Evolutionary conservation across 1,284 basidiomycete species (phyloP).

Genomic region (Heterobasidion irregulare): DNA sequence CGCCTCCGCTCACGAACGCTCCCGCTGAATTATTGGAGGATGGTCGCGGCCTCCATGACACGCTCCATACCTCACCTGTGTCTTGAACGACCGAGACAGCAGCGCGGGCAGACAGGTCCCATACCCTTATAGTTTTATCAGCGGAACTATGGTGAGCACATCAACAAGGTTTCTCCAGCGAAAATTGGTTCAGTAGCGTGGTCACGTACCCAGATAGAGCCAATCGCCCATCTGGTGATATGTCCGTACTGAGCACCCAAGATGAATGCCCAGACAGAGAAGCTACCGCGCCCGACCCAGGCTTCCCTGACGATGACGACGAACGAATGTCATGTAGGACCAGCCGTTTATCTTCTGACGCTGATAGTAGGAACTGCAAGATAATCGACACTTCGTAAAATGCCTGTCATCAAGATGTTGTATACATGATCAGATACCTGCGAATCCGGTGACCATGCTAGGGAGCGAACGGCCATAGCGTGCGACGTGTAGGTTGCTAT

Average conservation of each 20-base stretch:
- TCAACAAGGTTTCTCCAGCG: not conserved
- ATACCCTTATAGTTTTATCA: constrained; percentile 80
- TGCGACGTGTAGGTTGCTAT: constrained; percentile 72
- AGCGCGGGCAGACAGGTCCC: constrained; percentile 75
- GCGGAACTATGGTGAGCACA: constrained; percentile 49
- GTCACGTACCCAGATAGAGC: constrained; percentile 70
- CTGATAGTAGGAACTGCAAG: constrained; percentile 68
- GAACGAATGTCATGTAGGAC: constrained; percentile 77
- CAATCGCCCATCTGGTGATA: constrained; percentile 72
- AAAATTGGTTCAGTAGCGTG: not conserved
- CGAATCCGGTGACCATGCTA: constrained; percentile 79
- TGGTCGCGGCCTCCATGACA: constrained; percentile 68
- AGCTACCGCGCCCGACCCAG: constrained; percentile 71
- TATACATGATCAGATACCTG: constrained; percentile 29
- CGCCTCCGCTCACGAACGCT: constrained; percentile 74
- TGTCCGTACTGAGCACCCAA: constrained; percentile 76
- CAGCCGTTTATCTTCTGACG: constrained; percentile 83
- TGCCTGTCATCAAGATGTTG: not conserved
- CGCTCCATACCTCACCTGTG: constrained; percentile 78
- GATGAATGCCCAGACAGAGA: constrained; percentile 78
- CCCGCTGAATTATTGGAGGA: constrained; percentile 44
- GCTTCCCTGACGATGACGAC: constrained; percentile 38
- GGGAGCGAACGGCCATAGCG: constrained; percentile 75
- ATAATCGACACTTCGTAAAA: not conserved
- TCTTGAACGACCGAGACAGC: constrained; percentile 75